Conservation (phyloP, 2,329 filamentous ascomycete species). For the Diplodia seriata region DNA sequence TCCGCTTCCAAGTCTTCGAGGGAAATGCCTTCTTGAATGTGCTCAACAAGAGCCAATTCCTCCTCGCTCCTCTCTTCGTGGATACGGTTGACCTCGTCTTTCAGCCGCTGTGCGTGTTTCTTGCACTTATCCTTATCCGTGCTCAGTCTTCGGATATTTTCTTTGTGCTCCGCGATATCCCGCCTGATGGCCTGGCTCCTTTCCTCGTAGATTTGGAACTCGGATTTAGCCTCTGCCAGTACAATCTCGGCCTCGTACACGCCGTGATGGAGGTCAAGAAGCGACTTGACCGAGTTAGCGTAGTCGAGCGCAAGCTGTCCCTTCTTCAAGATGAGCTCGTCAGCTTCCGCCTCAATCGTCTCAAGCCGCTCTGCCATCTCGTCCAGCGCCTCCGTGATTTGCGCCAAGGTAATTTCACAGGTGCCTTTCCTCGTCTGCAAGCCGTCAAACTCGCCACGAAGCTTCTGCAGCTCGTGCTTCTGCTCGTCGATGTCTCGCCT, state of each 20-base stretch:
- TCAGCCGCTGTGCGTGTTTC: slow-evolving; percentile 38
- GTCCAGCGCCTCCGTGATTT: slow-evolving; percentile 29
- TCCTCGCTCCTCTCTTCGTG: slow-evolving; percentile 44
- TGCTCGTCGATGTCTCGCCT: slow-evolving; percentile 59
- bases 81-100: slow-evolving; percentile 38
- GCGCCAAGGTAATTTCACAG: slow-evolving; percentile 32
- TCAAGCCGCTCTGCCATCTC: slow-evolving; percentile 4
- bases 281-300: slow-evolving; percentile 65
- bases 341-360: slow-evolving; percentile 33
- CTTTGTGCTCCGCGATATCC: slow-evolving; percentile 57
- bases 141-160: slow-evolving; percentile 49
- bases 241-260: slow-evolving; percentile 74
- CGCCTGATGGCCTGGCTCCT: slow-evolving; percentile 68
- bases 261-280: slow-evolving; percentile 68
- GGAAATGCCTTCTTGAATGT: slow-evolving; percentile 38
- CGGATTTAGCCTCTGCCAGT: slow-evolving; percentile 81
- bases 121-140: slow-evolving; percentile 51
- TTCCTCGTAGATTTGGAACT: slow-evolving; percentile 71
- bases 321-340: slow-evolving; percentile 42
- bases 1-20: slow-evolving; percentile 72
- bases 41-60: slow-evolving; percentile 35
- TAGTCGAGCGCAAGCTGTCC: slow-evolving; percentile 56
- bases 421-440: slow-evolving; percentile 70
- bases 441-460: slow-evolving; percentile 67
- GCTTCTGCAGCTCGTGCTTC: slow-evolving; percentile 72